Evolutionary conservation across 2,329 filamentous ascomycete genomes (phyloP).

Genomic region (Penicillium polonicum): DNA sequence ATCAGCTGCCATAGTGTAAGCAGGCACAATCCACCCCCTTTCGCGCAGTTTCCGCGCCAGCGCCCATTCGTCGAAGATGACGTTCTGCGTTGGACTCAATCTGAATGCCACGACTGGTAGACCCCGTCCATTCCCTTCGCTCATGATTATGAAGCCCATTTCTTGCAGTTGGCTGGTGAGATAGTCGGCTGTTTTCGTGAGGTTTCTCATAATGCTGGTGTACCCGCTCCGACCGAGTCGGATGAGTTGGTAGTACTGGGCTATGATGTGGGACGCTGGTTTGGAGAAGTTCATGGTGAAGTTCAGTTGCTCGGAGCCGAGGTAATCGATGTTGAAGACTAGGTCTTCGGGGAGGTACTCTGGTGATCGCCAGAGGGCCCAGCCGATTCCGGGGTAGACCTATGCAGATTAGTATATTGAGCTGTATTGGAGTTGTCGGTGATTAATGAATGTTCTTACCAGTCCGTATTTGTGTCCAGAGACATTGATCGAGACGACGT

Average conservation of each 20-base stretch:
- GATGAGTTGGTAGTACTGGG: slow-evolving; percentile 96
- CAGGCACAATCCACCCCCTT: slow-evolving; percentile 86
- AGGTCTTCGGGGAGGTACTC: slow-evolving; percentile 85
- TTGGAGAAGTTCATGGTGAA: slow-evolving; percentile 98
- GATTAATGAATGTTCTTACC: slow-evolving; percentile 27
- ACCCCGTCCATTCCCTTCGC: slow-evolving; percentile 69
- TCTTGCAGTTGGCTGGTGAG: slow-evolving; percentile 68
- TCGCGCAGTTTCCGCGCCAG: slow-evolving; percentile 79
- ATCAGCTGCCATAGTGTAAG: slow-evolving; percentile 93
- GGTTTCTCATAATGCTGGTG: slow-evolving; percentile 62
- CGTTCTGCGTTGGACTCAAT: slow-evolving; percentile 56
- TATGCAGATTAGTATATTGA: background rate
- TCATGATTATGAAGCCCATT: slow-evolving; percentile 84
- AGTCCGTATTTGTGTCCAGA: slow-evolving; percentile 52
- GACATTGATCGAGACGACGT: slow-evolving; percentile 59
- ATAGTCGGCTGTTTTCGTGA: slow-evolving; percentile 84
- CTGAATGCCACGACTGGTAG: slow-evolving; percentile 88
- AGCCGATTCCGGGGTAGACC: slow-evolving; percentile 89
- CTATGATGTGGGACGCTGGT: slow-evolving; percentile 89
- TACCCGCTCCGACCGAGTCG: slow-evolving; percentile 62
- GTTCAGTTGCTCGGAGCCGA: slow-evolving; percentile 89
- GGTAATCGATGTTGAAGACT: slow-evolving; percentile 99
- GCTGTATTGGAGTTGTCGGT: background rate
- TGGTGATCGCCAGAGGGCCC: slow-evolving; percentile 84
- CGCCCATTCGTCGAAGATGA: slow-evolving; percentile 69